A percentile compares a stretch with the other conserved stretches of the same genome.
Evolutionary conservation across 2,329 filamentous ascomycete species (phyloP).

Genomic region (Cucurbitaria berberidis): DNA sequence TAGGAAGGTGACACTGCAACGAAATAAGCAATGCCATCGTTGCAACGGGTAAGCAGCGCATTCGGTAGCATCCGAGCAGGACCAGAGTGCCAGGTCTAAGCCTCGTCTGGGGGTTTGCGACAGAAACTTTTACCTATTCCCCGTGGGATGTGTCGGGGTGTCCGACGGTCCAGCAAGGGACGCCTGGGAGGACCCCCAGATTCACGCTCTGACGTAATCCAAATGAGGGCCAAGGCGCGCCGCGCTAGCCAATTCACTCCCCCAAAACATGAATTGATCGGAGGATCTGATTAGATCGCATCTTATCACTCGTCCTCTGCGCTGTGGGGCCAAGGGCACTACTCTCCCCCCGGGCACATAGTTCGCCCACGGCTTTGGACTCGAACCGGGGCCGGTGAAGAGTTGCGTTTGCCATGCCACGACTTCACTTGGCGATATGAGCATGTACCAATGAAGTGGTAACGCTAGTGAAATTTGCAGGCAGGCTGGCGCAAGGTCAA

Average conservation of each 20-base stretch:
- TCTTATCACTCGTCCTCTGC: background rate
- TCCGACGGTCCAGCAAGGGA: background rate
- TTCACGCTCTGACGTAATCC: conserved; percentile 12
- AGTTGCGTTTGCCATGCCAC: conserved; percentile 5
- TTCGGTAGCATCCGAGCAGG: background rate
- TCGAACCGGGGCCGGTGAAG: conserved; percentile 1
- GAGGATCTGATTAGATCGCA: conserved; percentile 18
- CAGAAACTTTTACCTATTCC: too few relatives aligned
- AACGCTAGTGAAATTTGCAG: background rate
- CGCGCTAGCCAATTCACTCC: background rate
- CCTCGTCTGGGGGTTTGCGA: background rate
- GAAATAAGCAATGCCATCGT: background rate
- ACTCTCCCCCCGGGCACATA: too few relatives aligned
- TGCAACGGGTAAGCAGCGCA: background rate
- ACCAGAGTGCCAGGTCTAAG: background rate
- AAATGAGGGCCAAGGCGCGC: conserved; percentile 1
- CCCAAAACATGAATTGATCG: background rate
- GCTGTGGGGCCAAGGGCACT: background rate
- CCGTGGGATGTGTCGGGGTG: background rate
- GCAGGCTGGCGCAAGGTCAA: conserved; percentile 1
- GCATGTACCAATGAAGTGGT: background rate
- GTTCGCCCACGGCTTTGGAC: background rate
- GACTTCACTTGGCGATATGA: conserved; percentile 10
- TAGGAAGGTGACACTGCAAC: background rate
- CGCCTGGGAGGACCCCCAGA: background rate